phyloP scores from a whole-genome alignment of 345 rosid genomes.

The Bruguiera sexangula region DNA sequence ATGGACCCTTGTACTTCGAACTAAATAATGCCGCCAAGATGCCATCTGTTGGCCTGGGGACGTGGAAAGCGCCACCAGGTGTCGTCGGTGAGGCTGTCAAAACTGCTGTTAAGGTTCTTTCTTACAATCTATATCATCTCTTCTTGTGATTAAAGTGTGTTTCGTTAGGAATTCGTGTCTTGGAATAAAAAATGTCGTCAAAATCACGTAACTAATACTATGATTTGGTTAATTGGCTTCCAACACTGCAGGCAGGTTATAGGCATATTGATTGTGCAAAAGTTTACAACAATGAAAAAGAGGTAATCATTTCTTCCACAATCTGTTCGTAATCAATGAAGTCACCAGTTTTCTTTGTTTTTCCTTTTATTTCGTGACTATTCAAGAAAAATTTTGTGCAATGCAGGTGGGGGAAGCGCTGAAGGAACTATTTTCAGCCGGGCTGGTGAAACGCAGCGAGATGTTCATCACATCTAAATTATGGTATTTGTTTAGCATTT shows the following conservation, averaged over 20 bases:
- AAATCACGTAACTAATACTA: not conserved
- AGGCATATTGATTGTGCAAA: conserved; percentile 48
- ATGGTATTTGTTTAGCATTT: conserved; percentile 26
- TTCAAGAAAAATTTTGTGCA: not conserved
- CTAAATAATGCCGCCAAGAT: conserved; percentile 52
- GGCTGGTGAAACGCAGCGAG: conserved; percentile 44
- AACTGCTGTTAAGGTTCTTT: conserved; percentile 42
- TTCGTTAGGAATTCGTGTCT: not conserved
- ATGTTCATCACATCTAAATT: conserved; percentile 50
- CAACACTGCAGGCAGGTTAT: conserved; percentile 44
- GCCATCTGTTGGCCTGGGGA: conserved; percentile 51
- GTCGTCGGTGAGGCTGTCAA: conserved; percentile 39
- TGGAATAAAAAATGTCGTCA: not conserved
- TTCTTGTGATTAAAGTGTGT: not conserved
- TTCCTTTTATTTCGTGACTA: not conserved
- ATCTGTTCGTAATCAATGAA: too few species aligned
- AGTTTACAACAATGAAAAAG: conserved; percentile 50
- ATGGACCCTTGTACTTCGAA: conserved; percentile 33
- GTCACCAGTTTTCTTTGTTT: too few species aligned
- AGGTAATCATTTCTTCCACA: conserved; percentile 19
- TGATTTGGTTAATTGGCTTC: not conserved
- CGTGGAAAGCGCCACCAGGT: conserved; percentile 54
- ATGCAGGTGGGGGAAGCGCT: conserved; percentile 46
- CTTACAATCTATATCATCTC: not conserved
- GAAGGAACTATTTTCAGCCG: conserved; percentile 39